Evolutionary conservation across 1,284 basidiomycete species (phyloP), one percentile per base, ranked within the genome.

Genomic region (Ustilago nuda): DNA sequence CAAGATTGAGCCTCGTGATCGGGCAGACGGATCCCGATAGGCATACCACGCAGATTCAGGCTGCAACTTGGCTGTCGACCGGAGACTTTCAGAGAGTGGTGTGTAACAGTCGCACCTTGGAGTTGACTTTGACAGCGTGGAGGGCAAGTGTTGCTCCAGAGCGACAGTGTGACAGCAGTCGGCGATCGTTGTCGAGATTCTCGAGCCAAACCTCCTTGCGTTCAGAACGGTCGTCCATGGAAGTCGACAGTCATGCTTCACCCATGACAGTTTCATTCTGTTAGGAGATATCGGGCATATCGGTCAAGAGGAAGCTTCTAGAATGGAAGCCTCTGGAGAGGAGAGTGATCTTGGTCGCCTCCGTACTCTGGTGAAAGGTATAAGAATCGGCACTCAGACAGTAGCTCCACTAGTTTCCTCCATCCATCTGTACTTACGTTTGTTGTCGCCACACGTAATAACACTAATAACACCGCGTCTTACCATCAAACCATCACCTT

Each of bases 191-290:
- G 37, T 11, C 35, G 53, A 50, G 56, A 43, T 30, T 35, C 37
- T 60, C 58, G 58, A 52, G 58, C 58, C 58, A 33, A 12, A 51
- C 33, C 61, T 30, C 52, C 61, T 62, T 62, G 61, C 61, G 30
- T 62, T 15, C 55, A 61, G 60, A 61, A 52, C 50, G 48, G 43
- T 43, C 13, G 56, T 36, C 32, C 56, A 43, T 48, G 30, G 23
- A 36, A 35, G 30, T 36, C 36, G 17, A 53, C 4, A 27, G 32
- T 32, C 48, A 12, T 6, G 43, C 43, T 45, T 45, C n/a, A 13
- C 43, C n/a, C n/a, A 19, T 32, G 27, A 50, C 48, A 50, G 48
- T 12, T 50, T n/a, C 9, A 32, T 17, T 6, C 13, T 27, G 23
- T 27, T 2, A 27, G 23, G 23, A 23, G 23, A 23, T 23, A 23